Percentiles rank a stretch among this genome's conserved stretches.
Conservation (phyloP, 202 grass and related monocot species). For the Setaria italica region DNA sequence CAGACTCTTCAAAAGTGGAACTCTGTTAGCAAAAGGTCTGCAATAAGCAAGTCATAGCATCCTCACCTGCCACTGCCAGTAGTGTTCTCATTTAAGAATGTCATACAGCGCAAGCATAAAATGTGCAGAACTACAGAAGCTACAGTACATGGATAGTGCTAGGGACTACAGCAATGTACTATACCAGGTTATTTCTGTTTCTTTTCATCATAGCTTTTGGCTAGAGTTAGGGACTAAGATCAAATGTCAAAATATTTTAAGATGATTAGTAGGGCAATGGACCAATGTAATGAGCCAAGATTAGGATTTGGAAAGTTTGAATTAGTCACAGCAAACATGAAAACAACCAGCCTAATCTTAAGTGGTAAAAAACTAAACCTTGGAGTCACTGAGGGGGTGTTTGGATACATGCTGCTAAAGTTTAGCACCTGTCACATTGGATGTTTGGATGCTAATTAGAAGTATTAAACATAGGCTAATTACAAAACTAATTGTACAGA, state of each 20-base stretch:
- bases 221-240: not conserved
- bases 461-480: too few species aligned
- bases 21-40: not conserved
- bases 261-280: not conserved
- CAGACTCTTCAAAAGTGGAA: not conserved
- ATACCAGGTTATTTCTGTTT: not conserved
- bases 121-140: not conserved
- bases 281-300: not conserved
- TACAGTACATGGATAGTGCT: not conserved
- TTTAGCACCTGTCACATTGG: too few species aligned
- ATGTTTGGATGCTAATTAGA: too few species aligned
- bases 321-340: not conserved
- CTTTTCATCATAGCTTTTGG: not conserved
- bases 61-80: not conserved
- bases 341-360: slow-evolving; percentile 13
- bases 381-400: not conserved
- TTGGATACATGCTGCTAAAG: too few species aligned
- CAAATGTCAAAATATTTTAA: not conserved
- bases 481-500: too few species aligned
- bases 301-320: not conserved
- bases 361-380: not conserved
- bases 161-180: not conserved
- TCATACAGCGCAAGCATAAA: slow-evolving; percentile 10
- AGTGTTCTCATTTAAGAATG: slow-evolving; percentile 25
- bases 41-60: not conserved